Percentiles rank a stretch among this genome's conserved stretches.
Evolutionary conservation across 208 protist species (phyloP).

Genomic region (Wallacemonas sp.): DNA sequence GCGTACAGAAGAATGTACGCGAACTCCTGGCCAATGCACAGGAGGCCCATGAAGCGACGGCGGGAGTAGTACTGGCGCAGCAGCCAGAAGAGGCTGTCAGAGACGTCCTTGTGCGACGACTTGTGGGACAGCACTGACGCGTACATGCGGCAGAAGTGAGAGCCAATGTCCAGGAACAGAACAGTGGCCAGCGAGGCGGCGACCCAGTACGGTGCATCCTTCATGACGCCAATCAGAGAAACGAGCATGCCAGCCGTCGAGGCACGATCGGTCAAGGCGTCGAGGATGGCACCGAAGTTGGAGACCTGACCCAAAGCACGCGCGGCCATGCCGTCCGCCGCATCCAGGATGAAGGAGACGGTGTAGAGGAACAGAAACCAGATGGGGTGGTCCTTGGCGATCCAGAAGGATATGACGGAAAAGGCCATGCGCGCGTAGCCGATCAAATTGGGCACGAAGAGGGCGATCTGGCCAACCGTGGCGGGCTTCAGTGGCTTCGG

Average conservation of each 20-base stretch:
- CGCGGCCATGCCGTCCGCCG: slow-evolving; percentile 89
- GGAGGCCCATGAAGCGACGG: slow-evolving; percentile 73
- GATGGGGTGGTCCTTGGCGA: slow-evolving; percentile 62
- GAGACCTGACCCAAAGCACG: slow-evolving; percentile 88
- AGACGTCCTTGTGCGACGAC: slow-evolving; percentile 85
- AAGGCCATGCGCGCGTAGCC: slow-evolving; percentile 86
- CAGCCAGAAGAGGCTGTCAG: slow-evolving; percentile 75
- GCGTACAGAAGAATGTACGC: slow-evolving; percentile 90
- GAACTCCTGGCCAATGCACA: slow-evolving; percentile 94
- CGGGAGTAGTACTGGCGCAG: slow-evolving; percentile 93
- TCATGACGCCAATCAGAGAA: slow-evolving; percentile 76
- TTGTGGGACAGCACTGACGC: slow-evolving; percentile 62
- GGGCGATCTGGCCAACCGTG: slow-evolving; percentile 35
- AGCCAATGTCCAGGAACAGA: slow-evolving; percentile 89
- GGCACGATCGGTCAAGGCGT: slow-evolving; percentile 94
- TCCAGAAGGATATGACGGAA: slow-evolving; percentile 66
- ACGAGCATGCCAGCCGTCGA: slow-evolving; percentile 89
- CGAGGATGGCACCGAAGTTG: slow-evolving; percentile 92
- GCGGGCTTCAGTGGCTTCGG: slow-evolving; percentile 9
- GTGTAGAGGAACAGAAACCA: slow-evolving; percentile 84
- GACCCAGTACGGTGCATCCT: slow-evolving; percentile 41
- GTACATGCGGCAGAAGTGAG: slow-evolving; percentile 95
- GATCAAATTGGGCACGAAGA: slow-evolving; percentile 93
- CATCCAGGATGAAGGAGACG: slow-evolving; percentile 86
- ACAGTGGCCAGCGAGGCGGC: slow-evolving; percentile 63